Base-by-base conservation (phyloP, 108 stramenopile species). In the Poteriospumella lacustris region DNA sequence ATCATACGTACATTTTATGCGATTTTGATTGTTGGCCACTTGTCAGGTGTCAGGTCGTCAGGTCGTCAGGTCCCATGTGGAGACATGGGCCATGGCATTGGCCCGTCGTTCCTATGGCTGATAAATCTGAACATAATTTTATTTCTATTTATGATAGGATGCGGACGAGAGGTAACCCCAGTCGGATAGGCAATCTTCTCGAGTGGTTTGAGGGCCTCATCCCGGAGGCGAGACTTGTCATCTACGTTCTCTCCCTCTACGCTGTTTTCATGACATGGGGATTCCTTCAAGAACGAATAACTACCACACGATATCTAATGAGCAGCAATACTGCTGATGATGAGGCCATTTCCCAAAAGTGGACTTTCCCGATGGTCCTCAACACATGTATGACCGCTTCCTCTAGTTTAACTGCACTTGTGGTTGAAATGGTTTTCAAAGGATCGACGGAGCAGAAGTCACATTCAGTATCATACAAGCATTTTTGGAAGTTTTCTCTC, bases 401-500 rank as follows among this genome's bases (percentile, higher is more conserved):
- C 9, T 29, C 40, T 26, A 33, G 28, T 38, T 19, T 42, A 3
- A 56, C 47, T 5, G 70, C 70, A 3, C 3, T 5, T 56, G 15
- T 73, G 3, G 70, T 44, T 5, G 70, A 73, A 12, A 73, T 5
- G 42, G 28, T 38, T 5, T 38, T 26, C 31, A 19, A 42, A 26
- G 19, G n/a, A 44, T 19, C 64, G 9, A 15, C 31, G 9, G 40
- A 52, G 33, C 9, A 19, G 19, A 52, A 52, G 47, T 15, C 15
- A 52, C 9, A 73, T 42, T n/a, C n/a, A n/a, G 42, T 73, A 44
- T 56, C 70, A 34, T 73, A 9, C 43, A 12, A 33, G 5, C 33
- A 5, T 5, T 73, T 73, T 56, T 52, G 43, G 36, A 73, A 73
- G 70, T n/a, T 33, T 73, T n/a, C 70, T 52, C 38, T 73, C 9